Evolutionary conservation across 306 rosid genomes (phyloP).

Genomic region (Cucumis melo): DNA sequence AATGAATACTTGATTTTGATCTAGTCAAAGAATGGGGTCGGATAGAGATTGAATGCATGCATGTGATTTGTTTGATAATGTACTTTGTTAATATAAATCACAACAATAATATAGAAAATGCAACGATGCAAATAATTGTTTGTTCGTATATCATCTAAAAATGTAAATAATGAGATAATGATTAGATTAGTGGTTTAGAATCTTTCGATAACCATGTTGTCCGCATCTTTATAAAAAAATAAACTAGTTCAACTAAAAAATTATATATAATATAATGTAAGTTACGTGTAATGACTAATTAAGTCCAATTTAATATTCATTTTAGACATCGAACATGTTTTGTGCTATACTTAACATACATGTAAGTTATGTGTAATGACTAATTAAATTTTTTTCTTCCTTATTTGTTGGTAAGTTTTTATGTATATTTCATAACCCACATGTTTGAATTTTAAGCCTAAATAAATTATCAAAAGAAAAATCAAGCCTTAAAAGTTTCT

Average conservation of each 20-base stretch:
- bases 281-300: no score
- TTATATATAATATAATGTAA: neutral
- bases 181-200: neutral
- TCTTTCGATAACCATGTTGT: neutral
- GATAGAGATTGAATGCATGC: neutral
- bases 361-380: no score
- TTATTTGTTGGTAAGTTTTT: no score
- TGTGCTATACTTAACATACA: no score
- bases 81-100: neutral
- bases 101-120: neutral
- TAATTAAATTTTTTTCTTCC: no score
- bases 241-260: neutral
- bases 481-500: no score
- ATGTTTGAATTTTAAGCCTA: no score
- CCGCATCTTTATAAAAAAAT: accelerated
- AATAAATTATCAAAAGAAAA: no score
- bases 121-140: neutral
- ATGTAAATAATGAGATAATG: neutral
- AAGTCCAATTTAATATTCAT: no score
- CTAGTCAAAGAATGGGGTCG: neutral
- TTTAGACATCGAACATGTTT: no score
- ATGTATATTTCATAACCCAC: no score
- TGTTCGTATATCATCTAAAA: neutral
- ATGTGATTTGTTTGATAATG: neutral
- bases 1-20: neutral